Percentiles rank a stretch among this genome's conserved stretches.
Conservation (phyloP, 768 basidiomycete genomes). For the Cystobasidium onofrii region DNA sequence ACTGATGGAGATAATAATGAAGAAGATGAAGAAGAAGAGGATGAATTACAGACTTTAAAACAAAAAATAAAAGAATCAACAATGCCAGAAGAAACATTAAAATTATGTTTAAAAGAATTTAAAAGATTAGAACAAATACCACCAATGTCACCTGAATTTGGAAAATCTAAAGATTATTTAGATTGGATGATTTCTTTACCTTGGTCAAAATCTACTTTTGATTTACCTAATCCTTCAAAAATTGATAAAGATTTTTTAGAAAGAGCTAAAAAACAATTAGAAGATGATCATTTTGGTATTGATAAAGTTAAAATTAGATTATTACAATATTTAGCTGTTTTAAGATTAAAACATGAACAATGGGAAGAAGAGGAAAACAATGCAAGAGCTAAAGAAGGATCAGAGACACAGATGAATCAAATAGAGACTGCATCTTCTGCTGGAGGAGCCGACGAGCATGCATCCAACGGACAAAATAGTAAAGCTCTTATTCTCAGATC, state of each 20-base stretch:
- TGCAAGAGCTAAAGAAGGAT: neutral
- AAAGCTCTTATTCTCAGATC: neutral
- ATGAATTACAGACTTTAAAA: conserved; percentile 66
- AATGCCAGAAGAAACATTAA: conserved; percentile 66
- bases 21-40: conserved; percentile 63
- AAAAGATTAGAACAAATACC: conserved; percentile 77
- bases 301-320: conserved; percentile 85
- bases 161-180: conserved; percentile 67
- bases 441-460: neutral
- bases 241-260: conserved; percentile 37
- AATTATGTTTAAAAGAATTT: conserved; percentile 74
- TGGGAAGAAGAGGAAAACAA: conserved; percentile 29
- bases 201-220: conserved; percentile 51
- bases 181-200: conserved; percentile 83
- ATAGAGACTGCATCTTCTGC: too few relatives aligned
- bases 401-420: neutral
- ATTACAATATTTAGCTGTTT: conserved; percentile 84
- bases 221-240: conserved; percentile 23
- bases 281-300: conserved; percentile 82
- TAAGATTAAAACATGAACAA: conserved; percentile 51
- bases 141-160: conserved; percentile 78
- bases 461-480: neutral
- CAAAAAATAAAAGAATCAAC: conserved; percentile 63
- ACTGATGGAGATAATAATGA: neutral
- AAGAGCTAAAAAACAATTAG: conserved; percentile 66